Evolutionary conservation across 1,284 basidiomycete species (phyloP).

Genomic region (Cutaneotrichosporon dermatis): DNA sequence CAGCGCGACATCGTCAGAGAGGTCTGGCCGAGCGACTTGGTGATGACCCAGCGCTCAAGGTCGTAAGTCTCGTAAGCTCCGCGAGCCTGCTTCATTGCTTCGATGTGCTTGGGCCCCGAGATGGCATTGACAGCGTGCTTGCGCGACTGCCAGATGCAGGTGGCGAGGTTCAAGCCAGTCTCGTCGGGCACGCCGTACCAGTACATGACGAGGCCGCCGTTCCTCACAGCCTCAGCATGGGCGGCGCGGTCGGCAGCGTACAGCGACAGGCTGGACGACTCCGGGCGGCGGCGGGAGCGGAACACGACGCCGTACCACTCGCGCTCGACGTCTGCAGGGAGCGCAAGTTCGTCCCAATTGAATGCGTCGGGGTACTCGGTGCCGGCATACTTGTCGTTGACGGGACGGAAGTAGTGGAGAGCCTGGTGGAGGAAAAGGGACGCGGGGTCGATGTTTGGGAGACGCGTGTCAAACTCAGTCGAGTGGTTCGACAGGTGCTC

Average conservation of each 20-base stretch:
- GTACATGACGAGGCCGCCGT: constrained; percentile 71
- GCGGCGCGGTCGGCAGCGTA: constrained; percentile 80
- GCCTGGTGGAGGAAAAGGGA: constrained; percentile 80
- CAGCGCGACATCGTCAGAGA: constrained; percentile 63
- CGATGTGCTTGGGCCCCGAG: constrained; percentile 69
- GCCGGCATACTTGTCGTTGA: constrained; percentile 60
- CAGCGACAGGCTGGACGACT: constrained; percentile 52
- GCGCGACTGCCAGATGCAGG: constrained; percentile 84
- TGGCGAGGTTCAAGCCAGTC: constrained; percentile 79
- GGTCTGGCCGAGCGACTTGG: constrained; percentile 60
- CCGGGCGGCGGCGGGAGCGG: constrained; percentile 66
- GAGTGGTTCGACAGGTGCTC: constrained; percentile 16
- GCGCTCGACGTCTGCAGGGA: constrained; percentile 45
- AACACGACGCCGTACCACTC: constrained; percentile 91
- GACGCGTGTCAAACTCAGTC: constrained; percentile 61
- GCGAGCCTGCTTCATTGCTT: constrained; percentile 73
- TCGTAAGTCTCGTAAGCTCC: constrained; percentile 72
- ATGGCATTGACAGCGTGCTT: constrained; percentile 74
- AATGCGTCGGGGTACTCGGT: constrained; percentile 68
- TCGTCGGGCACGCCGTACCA: constrained; percentile 84
- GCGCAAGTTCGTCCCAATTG: constrained; percentile 71
- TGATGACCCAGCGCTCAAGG: constrained; percentile 68
- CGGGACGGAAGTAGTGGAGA: constrained; percentile 67
- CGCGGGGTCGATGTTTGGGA: constrained; percentile 75
- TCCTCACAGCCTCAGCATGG: constrained; percentile 82